phyloP scores from a whole-genome alignment of 2,329 filamentous ascomycete genomes.

The Lachnellula subtilissima region DNA sequence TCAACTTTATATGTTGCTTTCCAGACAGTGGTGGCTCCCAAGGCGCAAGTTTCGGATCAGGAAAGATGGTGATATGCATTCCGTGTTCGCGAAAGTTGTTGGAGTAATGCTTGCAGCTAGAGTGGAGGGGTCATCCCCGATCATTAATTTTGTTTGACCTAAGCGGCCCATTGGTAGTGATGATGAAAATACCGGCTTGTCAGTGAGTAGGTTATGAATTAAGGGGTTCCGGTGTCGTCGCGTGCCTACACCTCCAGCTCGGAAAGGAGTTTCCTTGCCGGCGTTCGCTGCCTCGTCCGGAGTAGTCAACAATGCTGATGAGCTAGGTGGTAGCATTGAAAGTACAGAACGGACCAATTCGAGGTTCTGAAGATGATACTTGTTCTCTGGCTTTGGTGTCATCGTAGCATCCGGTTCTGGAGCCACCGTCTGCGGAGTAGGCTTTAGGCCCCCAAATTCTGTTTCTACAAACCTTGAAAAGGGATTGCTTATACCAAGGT shows the following conservation, averaged over 20 bases:
- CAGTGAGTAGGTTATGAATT: slow-evolving; percentile 92
- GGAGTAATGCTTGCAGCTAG: slow-evolving; percentile 36
- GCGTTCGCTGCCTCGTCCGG: slow-evolving; percentile 69
- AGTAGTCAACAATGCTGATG: slow-evolving; percentile 85
- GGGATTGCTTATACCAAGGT: slow-evolving; percentile 36
- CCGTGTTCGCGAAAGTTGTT: slow-evolving; percentile 82
- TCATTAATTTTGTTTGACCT: slow-evolving; percentile 16
- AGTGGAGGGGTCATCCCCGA: slow-evolving; percentile 22
- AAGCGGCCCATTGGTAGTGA: slow-evolving; percentile 75
- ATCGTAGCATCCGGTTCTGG: not conserved
- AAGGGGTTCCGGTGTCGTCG: slow-evolving; percentile 68
- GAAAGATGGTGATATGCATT: slow-evolving; percentile 81
- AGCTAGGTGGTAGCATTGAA: slow-evolving; percentile 71
- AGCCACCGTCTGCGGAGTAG: not conserved
- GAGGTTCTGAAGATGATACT: slow-evolving; percentile 64
- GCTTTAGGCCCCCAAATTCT: slow-evolving; percentile 12
- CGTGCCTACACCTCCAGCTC: slow-evolving; percentile 41
- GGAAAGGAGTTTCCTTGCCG: slow-evolving; percentile 31
- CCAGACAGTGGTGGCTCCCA: slow-evolving; percentile 66
- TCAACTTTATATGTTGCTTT: slow-evolving; percentile 60
- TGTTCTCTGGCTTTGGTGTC: slow-evolving; percentile 23
- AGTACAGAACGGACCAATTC: slow-evolving; percentile 66
- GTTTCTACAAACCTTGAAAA: slow-evolving; percentile 39
- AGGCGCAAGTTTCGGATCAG: slow-evolving; percentile 57
- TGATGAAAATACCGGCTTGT: slow-evolving; percentile 88